phyloP scores from a whole-genome alignment of 2,329 filamentous ascomycete species.

The Hypoxylon sp. region DNA sequence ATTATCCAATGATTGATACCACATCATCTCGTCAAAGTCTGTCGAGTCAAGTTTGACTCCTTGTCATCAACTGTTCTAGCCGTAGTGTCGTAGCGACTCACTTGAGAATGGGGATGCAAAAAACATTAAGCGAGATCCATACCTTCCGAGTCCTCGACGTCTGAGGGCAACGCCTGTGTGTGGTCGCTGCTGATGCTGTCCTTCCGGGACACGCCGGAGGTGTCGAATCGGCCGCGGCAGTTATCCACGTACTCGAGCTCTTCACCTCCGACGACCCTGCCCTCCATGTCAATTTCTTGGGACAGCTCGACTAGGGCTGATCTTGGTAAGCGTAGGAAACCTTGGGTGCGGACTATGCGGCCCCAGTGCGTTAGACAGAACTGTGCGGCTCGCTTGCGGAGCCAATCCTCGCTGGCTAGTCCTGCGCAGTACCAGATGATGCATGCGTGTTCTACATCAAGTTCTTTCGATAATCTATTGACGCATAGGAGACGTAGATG shows the following conservation, averaged over 20 bases:
- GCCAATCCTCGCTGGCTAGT: constrained; percentile 91
- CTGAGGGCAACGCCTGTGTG: constrained; percentile 69
- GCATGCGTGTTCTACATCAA: constrained; percentile 94
- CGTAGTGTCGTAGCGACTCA: not conserved
- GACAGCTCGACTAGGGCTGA: constrained; percentile 88
- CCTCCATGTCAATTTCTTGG: constrained; percentile 92
- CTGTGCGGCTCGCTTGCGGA: constrained; percentile 85
- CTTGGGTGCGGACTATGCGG: constrained; percentile 87
- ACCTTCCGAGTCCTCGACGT: constrained; percentile 71
- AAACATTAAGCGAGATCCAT: constrained; percentile 65
- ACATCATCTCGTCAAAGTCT: constrained; percentile 1
- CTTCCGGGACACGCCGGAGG: constrained; percentile 61
- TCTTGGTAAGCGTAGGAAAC: constrained; percentile 85
- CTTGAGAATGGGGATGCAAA: not conserved
- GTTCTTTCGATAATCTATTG: constrained; percentile 87
- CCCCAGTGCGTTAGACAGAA: constrained; percentile 98
- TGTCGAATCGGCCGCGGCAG: constrained; percentile 62
- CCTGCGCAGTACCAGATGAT: constrained; percentile 96
- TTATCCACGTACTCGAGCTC: constrained; percentile 75
- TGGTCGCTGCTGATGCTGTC: constrained; percentile 71
- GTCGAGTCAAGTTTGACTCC: not conserved
- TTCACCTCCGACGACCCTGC: constrained; percentile 89
- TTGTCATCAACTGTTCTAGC: not conserved
- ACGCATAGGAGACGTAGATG: constrained; percentile 92
- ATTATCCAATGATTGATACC: constrained; percentile 18